Percentiles rank a stretch among this genome's conserved stretches.
Conservation (phyloP, 495 filamentous ascomycete species). For the Penicillium subrubescens region DNA sequence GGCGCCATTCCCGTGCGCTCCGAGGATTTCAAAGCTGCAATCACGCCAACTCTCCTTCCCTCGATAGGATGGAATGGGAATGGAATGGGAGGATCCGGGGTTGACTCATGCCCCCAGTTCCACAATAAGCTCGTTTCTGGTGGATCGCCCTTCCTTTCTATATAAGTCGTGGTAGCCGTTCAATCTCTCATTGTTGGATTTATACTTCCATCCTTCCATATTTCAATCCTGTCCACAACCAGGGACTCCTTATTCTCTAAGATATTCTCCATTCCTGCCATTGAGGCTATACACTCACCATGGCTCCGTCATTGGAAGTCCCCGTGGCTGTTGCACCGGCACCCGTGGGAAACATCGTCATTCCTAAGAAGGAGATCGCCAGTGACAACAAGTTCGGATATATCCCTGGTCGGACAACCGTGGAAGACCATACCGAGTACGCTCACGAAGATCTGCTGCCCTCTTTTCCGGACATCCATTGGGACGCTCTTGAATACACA, state of each 20-base stretch:
- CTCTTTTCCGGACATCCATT: conserved; percentile 57
- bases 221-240: neutral
- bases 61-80: neutral
- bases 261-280: neutral
- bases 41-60: conserved; percentile 19
- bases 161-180: conserved; percentile 9
- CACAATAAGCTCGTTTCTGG: conserved; percentile 6
- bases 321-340: conserved; percentile 16
- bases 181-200: conserved; percentile 12
- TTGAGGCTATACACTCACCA: conserved; percentile 9
- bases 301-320: conserved; percentile 42
- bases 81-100: conserved; percentile 8
- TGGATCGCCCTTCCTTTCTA: conserved; percentile 3
- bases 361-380: conserved; percentile 23
- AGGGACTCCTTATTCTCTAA: neutral
- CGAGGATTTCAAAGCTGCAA: conserved; percentile 10
- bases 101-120: conserved; percentile 20
- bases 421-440: conserved; percentile 52
- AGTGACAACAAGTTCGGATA: conserved; percentile 41
- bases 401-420: conserved; percentile 50
- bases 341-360: conserved; percentile 13
- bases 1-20: conserved; percentile 34
- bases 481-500: conserved; percentile 52
- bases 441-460: conserved; percentile 58
- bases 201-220: conserved; percentile 12